Evolutionary conservation across 1,284 basidiomycete species (phyloP).

Genomic region (Jaminaea rosea): DNA sequence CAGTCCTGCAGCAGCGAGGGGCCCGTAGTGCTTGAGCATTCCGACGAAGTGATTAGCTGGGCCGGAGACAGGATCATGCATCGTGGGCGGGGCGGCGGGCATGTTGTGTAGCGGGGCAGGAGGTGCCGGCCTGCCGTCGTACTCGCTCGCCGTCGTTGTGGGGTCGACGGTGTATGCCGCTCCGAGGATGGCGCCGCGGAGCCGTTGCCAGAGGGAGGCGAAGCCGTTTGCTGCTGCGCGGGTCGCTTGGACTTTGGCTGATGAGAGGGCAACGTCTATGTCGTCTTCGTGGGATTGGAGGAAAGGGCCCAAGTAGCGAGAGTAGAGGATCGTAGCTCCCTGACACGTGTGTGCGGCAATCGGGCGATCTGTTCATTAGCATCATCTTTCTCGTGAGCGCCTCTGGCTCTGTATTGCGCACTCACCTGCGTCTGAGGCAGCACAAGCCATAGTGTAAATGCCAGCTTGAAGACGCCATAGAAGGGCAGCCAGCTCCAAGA

Average conservation of each 20-base stretch:
- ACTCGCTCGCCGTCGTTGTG: too few relatives aligned
- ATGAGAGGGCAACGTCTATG: constrained; percentile 65
- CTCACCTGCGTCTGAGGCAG: constrained; percentile 30
- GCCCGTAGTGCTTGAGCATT: background rate
- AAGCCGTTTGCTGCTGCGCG: background rate
- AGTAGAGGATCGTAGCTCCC: constrained; percentile 71
- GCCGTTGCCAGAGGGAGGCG: background rate
- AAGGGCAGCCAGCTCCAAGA: constrained; percentile 38
- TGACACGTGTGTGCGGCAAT: too few relatives aligned
- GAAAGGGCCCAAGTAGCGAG: constrained; percentile 66
- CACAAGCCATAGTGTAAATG: constrained; percentile 40
- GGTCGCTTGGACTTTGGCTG: constrained; percentile 50
- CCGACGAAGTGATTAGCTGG: background rate
- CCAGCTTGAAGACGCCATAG: constrained; percentile 30
- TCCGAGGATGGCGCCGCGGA: background rate
- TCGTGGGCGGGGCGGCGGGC: background rate
- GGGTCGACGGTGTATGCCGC: too few relatives aligned
- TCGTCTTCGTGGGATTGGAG: constrained; percentile 65
- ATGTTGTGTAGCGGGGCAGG: too few relatives aligned
- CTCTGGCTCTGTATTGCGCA: background rate
- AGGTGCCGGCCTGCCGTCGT: too few relatives aligned
- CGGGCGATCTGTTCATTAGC: too few relatives aligned
- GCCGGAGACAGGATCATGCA: background rate
- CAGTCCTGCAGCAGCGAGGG: background rate
- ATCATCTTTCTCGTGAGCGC: background rate